Evolutionary conservation across 106 monocot genomes (phyloP), one percentile per base, ranked within the genome.

Genomic region (Dioscorea alata): DNA sequence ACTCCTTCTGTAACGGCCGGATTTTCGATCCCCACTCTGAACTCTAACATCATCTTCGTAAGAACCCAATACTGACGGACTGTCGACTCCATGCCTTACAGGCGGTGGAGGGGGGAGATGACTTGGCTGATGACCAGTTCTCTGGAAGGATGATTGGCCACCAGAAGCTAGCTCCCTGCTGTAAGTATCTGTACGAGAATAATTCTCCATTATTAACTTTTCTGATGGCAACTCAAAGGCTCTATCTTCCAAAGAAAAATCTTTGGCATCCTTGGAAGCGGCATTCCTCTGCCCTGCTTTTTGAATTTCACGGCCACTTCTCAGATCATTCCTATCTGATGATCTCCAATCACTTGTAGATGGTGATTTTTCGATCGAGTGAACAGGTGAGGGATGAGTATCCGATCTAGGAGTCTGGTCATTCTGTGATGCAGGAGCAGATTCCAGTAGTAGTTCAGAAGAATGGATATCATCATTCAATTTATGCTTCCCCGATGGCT

Each of bases 31-130:
- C 13, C 33, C 68, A 58, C 31, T 65, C 50, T 82, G 79, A 54
- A 57, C 13, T 72, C 82, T 86, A 66, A 50, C 58, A 48, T 92
- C 92, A 67, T 97, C 84, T 67, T 77, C 82, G 68, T 84, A 79
- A 19, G 76, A 76, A 58, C 69, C 74, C 52, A 81, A 61, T 54
- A 74, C 57, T 15, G 85, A 73, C 50, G 80, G 80, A 64, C 68
- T 78, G 42, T 74, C 81, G 33, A 49, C 60, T 20, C 80, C 80
- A 64, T 50, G 48, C 71, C 84, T 82, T 4, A 69, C 42, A 64
- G 80, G 69, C 48, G 79, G 66, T 17, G 66, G 83, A 49, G 71
- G 78, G 4, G 69, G 72, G 79, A 76, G 76, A 33, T 32, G 81
- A 89, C 66, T 49, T 68, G 48, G 63, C 66, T 57, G 69, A 67